A percentile compares a stretch with the other conserved stretches of the same genome.
phyloP scores from a whole-genome alignment of 192 early-diverging fungal genomes.

The Umbelopsis ramanniana region DNA sequence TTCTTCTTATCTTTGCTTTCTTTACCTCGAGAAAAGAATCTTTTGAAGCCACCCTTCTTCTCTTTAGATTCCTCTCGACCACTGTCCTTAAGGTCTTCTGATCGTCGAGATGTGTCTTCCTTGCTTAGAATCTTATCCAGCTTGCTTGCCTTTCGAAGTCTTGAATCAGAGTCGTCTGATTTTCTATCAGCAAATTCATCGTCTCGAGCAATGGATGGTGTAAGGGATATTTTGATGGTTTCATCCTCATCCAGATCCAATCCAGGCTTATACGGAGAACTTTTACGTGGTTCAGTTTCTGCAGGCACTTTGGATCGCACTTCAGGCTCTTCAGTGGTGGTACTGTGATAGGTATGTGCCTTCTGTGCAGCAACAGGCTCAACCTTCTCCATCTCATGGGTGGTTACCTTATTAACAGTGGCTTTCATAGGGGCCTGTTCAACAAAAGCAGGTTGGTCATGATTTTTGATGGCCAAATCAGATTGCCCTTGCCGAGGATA shows the following conservation, averaged over 20 bases:
- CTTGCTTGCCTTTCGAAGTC: conserved; percentile 25
- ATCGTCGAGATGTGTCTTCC: conserved; percentile 1
- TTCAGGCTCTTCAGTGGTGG: not conserved
- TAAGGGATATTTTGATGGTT: conserved; percentile 57
- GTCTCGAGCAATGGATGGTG: conserved; percentile 52
- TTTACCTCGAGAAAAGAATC: conserved; percentile 36
- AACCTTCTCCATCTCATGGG: not conserved
- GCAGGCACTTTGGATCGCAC: not conserved
- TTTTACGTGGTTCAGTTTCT: not conserved
- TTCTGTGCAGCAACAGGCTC: not conserved
- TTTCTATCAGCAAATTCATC: conserved; percentile 26
- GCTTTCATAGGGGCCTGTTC: not conserved
- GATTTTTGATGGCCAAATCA: conserved; percentile 14
- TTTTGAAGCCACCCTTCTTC: conserved; percentile 34
- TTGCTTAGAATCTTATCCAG: conserved; percentile 29
- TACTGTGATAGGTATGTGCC: not conserved
- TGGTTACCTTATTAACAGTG: too few species aligned
- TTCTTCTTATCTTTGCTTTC: conserved; percentile 29
- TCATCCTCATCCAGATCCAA: conserved; percentile 31
- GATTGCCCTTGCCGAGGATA: conserved; percentile 2
- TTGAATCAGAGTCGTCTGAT: not conserved
- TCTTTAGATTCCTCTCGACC: conserved; percentile 12
- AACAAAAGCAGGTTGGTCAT: not conserved
- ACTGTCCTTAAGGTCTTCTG: conserved; percentile 6
- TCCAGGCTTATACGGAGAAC: conserved; percentile 9